Evolutionary conservation across 1,284 basidiomycete genomes (phyloP).

Genomic region (Phellopilus nigrolimitatus): DNA sequence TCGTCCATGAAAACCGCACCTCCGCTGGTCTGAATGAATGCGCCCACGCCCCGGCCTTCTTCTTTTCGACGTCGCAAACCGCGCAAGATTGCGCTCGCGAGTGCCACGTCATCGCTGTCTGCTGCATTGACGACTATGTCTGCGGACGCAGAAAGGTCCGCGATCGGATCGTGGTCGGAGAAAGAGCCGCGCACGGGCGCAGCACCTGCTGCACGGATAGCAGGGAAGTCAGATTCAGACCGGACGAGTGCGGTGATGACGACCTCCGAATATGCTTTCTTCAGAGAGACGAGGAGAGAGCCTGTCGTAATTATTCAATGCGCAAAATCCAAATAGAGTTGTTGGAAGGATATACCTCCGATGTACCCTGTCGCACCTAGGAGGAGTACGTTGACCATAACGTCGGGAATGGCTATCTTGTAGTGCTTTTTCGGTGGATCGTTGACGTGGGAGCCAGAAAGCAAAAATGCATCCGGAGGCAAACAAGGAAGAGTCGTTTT

Average conservation of each 20-base stretch:
- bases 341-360: neutral
- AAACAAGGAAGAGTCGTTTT: too few relatives aligned
- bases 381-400: neutral
- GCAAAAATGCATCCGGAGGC: too few relatives aligned
- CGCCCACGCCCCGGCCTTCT: conserved; percentile 4
- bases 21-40: conserved; percentile 26
- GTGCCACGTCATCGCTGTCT: conserved; percentile 21
- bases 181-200: neutral
- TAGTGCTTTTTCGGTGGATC: too few relatives aligned
- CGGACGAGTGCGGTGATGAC: neutral
- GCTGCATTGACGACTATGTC: conserved; percentile 25
- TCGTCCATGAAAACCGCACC: conserved; percentile 20
- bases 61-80: conserved; percentile 16
- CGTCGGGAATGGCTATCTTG: too few relatives aligned
- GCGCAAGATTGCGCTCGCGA: conserved; percentile 21
- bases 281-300: neutral
- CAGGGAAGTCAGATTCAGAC: neutral
- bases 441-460: too few relatives aligned
- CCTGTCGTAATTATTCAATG: neutral
- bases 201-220: neutral
- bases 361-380: conserved; percentile 3
- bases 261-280: neutral
- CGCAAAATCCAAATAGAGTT: neutral
- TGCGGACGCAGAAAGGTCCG: neutral
- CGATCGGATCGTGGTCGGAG: conserved; percentile 1